A percentile compares a stretch with the other conserved stretches of the same genome.
These are phyloP conservation scores for Lactarius akahatsu DNA, from an alignment of 768 basidiomycete species.

Conservation along the genomic window DNA sequence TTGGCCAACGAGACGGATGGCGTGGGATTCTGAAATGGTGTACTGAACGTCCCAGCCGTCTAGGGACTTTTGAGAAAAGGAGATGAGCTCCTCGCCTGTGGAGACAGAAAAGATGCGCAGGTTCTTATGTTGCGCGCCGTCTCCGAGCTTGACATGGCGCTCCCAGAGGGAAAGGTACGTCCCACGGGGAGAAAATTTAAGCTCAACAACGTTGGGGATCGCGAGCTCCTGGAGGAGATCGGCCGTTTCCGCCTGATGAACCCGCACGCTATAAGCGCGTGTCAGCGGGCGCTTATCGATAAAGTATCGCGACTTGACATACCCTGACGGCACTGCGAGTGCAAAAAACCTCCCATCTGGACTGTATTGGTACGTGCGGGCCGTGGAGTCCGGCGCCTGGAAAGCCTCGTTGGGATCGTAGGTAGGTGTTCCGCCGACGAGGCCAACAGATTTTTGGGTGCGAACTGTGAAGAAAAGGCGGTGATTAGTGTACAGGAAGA, in stretches of 20 bases:
- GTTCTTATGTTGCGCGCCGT: slow-evolving; percentile 91
- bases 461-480: slow-evolving; percentile 55
- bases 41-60: slow-evolving; percentile 93
- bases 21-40: slow-evolving; percentile 86
- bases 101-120: slow-evolving; percentile 85
- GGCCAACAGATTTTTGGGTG: slow-evolving; percentile 90
- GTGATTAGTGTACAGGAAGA: slow-evolving; percentile 31
- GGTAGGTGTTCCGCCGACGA: slow-evolving; percentile 78
- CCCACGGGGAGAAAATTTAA: slow-evolving; percentile 90
- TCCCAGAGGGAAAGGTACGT: slow-evolving; percentile 97
- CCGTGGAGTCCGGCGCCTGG: slow-evolving; percentile 63
- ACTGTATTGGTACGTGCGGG: slow-evolving; percentile 79
- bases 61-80: slow-evolving; percentile 87
- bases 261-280: slow-evolving; percentile 56
- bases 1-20: slow-evolving; percentile 71
- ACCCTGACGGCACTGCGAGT: slow-evolving; percentile 76
- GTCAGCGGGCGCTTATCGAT: slow-evolving; percentile 23
- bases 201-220: slow-evolving; percentile 73
- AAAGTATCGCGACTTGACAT: slow-evolving; percentile 36
- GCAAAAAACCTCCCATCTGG: slow-evolving; percentile 85
- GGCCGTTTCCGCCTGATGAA: slow-evolving; percentile 72
- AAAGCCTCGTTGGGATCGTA: slow-evolving; percentile 68
- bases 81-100: slow-evolving; percentile 81
- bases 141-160: slow-evolving; percentile 87
- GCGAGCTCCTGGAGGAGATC: slow-evolving; percentile 73